These are phyloP conservation scores for Porcisia hertigi DNA, from an alignment of 208 protist genomes.

Conservation along the genomic window DNA sequence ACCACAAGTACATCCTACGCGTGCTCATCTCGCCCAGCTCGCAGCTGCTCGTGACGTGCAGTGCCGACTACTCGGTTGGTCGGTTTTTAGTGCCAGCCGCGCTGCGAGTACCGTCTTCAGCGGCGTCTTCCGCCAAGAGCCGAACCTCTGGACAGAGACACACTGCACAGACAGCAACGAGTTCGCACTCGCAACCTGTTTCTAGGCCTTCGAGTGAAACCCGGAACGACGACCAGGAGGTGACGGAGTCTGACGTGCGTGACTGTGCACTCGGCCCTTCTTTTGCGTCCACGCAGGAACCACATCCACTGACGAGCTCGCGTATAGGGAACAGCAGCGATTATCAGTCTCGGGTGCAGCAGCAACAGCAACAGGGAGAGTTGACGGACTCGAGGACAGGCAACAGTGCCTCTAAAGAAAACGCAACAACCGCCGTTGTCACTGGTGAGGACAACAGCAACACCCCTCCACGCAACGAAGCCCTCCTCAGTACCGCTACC, in stretches of 20 bases:
- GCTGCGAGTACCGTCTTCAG: slow-evolving; percentile 21
- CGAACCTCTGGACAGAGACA: slow-evolving; percentile 3
- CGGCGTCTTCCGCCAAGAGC: background rate
- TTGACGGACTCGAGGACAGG: background rate
- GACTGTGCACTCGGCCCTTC: slow-evolving; percentile 17
- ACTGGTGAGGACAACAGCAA: background rate
- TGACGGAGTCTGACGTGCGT: slow-evolving; percentile 6
- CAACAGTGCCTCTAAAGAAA: background rate
- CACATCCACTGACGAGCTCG: background rate
- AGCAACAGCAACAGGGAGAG: background rate
- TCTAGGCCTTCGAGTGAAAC: background rate
- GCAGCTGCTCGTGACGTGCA: slow-evolving; percentile 75
- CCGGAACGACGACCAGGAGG: background rate
- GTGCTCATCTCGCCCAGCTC: slow-evolving; percentile 72
- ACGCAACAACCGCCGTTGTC: background rate
- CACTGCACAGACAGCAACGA: background rate
- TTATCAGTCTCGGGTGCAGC: background rate
- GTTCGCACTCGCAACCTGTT: background rate
- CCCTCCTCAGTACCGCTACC: background rate
- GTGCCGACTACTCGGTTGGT: slow-evolving; percentile 85
- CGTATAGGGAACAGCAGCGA: background rate
- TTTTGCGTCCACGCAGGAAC: slow-evolving; percentile 26
- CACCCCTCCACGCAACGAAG: background rate
- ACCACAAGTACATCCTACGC: slow-evolving; percentile 91
- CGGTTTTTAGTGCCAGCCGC: slow-evolving; percentile 60